phyloP scores from a whole-genome alignment of 106 monocot genomes.

The Acanthochlamys bracteata region DNA sequence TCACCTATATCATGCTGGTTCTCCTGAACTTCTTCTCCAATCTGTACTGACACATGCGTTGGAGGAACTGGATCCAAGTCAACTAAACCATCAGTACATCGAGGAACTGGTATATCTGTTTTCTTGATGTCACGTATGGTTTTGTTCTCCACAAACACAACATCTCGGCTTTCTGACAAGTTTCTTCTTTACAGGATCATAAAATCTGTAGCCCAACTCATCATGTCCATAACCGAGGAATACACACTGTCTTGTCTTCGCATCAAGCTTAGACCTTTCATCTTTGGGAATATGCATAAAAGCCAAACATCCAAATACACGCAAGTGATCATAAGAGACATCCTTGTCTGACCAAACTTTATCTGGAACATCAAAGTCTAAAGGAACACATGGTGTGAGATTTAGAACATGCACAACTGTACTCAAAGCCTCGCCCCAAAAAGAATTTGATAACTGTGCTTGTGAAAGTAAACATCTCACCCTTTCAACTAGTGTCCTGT shows the following conservation, averaged over 20 bases:
- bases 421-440: constrained; percentile 8
- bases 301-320: not conserved
- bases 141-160: constrained; percentile 1
- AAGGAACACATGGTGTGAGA: constrained; percentile 3
- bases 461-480: not conserved
- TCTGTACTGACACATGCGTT: too few relatives aligned
- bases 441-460: constrained; percentile 2
- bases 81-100: too few relatives aligned
- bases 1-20: too few relatives aligned
- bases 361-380: not conserved
- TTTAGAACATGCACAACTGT: constrained; percentile 2
- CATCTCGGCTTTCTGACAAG: constrained; percentile 3
- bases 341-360: constrained; percentile 1
- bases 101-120: too few relatives aligned
- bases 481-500: not conserved
- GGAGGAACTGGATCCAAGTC: too few relatives aligned
- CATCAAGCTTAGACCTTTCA: constrained; percentile 2
- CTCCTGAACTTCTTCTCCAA: too few relatives aligned
- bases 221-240: constrained; percentile 11
- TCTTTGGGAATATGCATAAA: not conserved
- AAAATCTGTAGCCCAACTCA: not conserved
- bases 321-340: not conserved
- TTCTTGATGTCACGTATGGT: constrained; percentile 6
- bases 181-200: not conserved
- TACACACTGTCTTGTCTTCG: not conserved